Base-by-base conservation (phyloP, 306 rosid genomes). In the Malus asiatica region DNA sequence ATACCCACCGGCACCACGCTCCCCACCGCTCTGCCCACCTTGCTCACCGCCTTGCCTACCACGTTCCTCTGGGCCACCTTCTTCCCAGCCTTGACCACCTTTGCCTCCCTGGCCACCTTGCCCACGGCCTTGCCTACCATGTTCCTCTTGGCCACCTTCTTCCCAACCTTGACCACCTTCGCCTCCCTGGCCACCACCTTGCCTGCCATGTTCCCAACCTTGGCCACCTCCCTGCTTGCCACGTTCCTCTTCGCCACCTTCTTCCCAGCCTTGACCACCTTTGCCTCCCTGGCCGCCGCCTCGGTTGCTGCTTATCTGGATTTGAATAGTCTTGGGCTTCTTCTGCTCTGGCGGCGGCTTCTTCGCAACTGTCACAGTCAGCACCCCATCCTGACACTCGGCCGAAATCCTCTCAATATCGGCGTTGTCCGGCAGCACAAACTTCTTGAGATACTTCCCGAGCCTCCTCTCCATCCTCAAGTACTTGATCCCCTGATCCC, bases 391-490 rank as follows among this genome's bases (percentile, higher is more conserved):
- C 32, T 75, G 78, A 68, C 52, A 79, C 27, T 73, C 73, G 0
- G 87, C 88, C 4, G 70, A 48, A 8, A 89, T 85, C 61, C 70
- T 76, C 2, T 89, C 88, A 22, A 22, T 6, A 23, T 89, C 58
- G 1, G 87, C 83, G 27, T 85, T 80, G 8, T 85, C 91, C 4
- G 89, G 87, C 48, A 87, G 71, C 19, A 18, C 68, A 15, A 89
- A 87, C 70, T 81, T 89, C 83, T 78, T 83, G 78, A 89, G 71
- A 32, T 68, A 81, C 73, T 87, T 87, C 2, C 89, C 89, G 0
- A 85, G 53, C 87, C 89, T 81, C 80, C 88, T 75, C 88, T 89
- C 93, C 87, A 85, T 85, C 42, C 70, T 82, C 73, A 89, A 45
- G 55, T 75, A 87, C 71, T 51, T 83, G 10, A 71, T 74, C 27